Evolutionary conservation across 768 basidiomycete genomes (phyloP), one percentile per base, ranked within the genome.

Genomic region (Tulasnella calospora): DNA sequence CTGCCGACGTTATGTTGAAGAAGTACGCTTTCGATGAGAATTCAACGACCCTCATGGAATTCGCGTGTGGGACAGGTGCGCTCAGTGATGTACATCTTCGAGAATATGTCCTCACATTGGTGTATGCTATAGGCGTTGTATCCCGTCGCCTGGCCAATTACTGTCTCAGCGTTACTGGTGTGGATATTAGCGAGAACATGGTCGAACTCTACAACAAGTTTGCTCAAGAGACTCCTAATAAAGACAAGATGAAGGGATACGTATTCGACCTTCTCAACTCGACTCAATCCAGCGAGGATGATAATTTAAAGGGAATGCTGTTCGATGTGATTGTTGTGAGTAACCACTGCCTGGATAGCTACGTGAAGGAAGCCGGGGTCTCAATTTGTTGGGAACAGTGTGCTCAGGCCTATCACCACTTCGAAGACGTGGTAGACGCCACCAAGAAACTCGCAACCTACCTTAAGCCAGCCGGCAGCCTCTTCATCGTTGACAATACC

Each of bases 251-350:
- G 67, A 70, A 78, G 74, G 74, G 55, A 46, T 79, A 74, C 30
- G 44, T 76, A n/a, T 77, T 55, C 0, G 87, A 88, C 57, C 71
- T 72, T 19, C 69, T 81, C 21, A 85, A 90, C 67, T 72, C 77
- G 70, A 40, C 75, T 38, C 38, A 35, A n/a, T 8, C 12, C 4
- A 33, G 19, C 21, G 27, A 55, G 86, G 86, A 33, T 85, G 83
- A 2, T 88, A 89, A 80, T 85, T 92, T 67, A 17, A 86, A 86
- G 19, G 89, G 87, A 6, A 82, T 83, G 76, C 87, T 86, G 74
- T 94, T 94, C 80, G 92, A 95, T 82, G 87, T 92, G 55, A 85
- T 92, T 78, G 88, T 91, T 9, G 93, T 94, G 82, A 81, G 92
- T 70, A 12, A 44, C 19, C 61, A 73, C n/a, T 10, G 0, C 23